These are phyloP conservation scores for Rhododendron ferrugineum DNA, from an alignment of 148 eudicot genomes.

Conservation along the genomic window DNA sequence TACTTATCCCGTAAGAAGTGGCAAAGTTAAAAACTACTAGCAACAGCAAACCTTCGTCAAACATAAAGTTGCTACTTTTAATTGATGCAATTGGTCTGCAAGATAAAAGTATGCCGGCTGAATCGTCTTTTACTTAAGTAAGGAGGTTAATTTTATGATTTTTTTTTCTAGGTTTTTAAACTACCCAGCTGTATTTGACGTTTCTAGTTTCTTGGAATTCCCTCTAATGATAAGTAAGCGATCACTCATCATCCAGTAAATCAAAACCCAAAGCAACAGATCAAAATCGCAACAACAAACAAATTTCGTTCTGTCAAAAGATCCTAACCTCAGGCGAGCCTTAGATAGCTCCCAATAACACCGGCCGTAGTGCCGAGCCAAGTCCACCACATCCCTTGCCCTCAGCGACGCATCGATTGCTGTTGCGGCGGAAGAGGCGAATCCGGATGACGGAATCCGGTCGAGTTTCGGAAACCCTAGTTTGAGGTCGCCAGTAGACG, in stretches of 20 bases:
- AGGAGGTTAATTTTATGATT: neutral
- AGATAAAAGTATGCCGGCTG: neutral
- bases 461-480: slow-evolving; percentile 18
- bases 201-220: neutral
- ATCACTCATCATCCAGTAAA: neutral
- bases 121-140: neutral
- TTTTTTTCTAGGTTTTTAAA: neutral
- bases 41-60: neutral
- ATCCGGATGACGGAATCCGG: slow-evolving; percentile 8
- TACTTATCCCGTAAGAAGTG: neutral
- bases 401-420: slow-evolving; percentile 15
- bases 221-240: neutral
- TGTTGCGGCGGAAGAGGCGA: slow-evolving; percentile 21
- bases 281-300: neutral
- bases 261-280: neutral
- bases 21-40: neutral
- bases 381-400: slow-evolving; percentile 38
- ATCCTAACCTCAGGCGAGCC: slow-evolving; percentile 68
- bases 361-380: slow-evolving; percentile 51
- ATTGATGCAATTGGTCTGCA: neutral
- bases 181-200: neutral
- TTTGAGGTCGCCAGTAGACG: slow-evolving; percentile 20
- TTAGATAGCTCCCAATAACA: slow-evolving; percentile 95
- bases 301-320: neutral
- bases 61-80: neutral